A percentile compares a stretch with the other conserved stretches of the same genome.
Conservation (phyloP, 192 early-diverging fungal genomes). For the Gonapodya prolifera region DNA sequence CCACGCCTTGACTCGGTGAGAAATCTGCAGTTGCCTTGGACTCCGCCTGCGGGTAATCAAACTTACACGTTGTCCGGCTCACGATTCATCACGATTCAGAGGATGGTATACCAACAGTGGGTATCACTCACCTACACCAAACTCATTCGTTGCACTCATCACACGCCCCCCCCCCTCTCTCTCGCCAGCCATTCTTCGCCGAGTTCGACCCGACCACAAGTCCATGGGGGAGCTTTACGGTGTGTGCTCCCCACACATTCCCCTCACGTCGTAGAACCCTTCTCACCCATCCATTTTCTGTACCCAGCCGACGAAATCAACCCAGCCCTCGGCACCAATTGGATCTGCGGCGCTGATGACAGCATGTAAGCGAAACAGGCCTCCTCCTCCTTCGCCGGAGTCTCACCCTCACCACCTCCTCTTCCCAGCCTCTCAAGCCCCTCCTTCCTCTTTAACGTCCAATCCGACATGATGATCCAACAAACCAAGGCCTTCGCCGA, state of each 20-base stretch:
- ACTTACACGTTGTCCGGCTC: too few species aligned
- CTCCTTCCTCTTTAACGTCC: not conserved
- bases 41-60: too few species aligned
- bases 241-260: too few species aligned
- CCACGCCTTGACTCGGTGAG: slow-evolving; percentile 34
- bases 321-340: not conserved
- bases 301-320: not conserved
- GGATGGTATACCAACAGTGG: not conserved
- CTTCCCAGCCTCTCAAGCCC: not conserved
- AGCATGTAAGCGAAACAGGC: too few species aligned
- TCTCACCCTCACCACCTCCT: not conserved
- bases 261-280: too few species aligned
- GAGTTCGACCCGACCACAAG: not conserved
- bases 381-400: not conserved
- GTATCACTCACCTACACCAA: too few species aligned
- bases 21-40: too few species aligned
- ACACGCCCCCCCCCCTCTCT: not conserved
- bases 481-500: not conserved
- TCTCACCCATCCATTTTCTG: too few species aligned
- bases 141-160: too few species aligned
- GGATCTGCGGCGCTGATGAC: not conserved
- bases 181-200: not conserved
- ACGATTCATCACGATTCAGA: too few species aligned
- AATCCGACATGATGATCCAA: not conserved
- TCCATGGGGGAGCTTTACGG: not conserved